Percentiles rank a stretch among this genome's conserved stretches.
Evolutionary conservation across 2,329 filamentous ascomycete genomes (phyloP).

Genomic region (Phialocephala subalpina): DNA sequence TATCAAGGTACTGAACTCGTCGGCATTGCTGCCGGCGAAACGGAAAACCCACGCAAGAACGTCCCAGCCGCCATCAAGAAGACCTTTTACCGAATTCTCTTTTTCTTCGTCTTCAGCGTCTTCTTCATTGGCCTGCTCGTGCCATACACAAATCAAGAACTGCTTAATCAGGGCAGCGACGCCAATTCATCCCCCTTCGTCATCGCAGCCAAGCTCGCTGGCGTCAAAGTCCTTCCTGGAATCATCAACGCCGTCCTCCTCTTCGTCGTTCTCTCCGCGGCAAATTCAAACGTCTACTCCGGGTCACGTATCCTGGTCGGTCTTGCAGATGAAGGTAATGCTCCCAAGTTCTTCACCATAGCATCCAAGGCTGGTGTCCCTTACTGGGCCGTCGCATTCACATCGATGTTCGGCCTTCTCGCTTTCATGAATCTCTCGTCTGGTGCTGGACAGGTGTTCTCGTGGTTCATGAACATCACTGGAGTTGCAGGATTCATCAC

Average conservation of each 20-base stretch:
- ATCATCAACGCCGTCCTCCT: conserved; percentile 83
- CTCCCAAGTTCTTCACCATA: conserved; percentile 64
- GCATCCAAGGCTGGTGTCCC: conserved; percentile 71
- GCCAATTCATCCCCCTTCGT: conserved; percentile 70
- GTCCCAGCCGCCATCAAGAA: conserved; percentile 77
- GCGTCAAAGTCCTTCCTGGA: conserved; percentile 68
- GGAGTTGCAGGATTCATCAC: conserved; percentile 74
- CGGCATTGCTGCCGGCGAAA: conserved; percentile 81
- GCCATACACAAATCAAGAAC: conserved; percentile 64
- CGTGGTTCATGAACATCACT: conserved; percentile 77
- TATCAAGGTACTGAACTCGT: conserved; percentile 80
- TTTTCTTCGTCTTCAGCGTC: conserved; percentile 69
- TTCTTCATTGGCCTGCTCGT: conserved; percentile 79
- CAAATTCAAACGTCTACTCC: conserved; percentile 80
- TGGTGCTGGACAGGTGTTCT: conserved; percentile 67
- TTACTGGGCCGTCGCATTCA: conserved; percentile 64
- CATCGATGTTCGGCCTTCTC: conserved; percentile 67
- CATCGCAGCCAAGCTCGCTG: conserved; percentile 66
- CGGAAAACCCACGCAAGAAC: conserved; percentile 73
- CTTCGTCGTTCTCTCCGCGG: conserved; percentile 80
- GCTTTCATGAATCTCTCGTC: conserved; percentile 72
- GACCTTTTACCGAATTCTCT: conserved; percentile 79
- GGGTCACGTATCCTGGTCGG: conserved; percentile 73
- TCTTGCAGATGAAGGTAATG: conserved; percentile 69
- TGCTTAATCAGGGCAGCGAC: conserved; percentile 60